Percentiles rank a stretch among this genome's conserved stretches.
Evolutionary conservation across 192 early-diverging fungal genomes (phyloP).

Genomic region (Cetraspora pellucida): DNA sequence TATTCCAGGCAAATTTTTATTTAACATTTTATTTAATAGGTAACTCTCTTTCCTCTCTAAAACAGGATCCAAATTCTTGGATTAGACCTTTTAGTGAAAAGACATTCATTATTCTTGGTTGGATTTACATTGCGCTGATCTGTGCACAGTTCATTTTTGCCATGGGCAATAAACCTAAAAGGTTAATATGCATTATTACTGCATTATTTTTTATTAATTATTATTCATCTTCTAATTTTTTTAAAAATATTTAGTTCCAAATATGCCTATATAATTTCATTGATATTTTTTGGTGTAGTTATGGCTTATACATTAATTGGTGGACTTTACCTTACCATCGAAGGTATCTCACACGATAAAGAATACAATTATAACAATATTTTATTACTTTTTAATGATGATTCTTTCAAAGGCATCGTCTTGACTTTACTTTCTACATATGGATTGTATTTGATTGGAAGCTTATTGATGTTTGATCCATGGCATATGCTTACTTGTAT

Average conservation of each 20-base stretch:
- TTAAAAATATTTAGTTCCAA: background rate
- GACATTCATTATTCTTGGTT: conserved; percentile 49
- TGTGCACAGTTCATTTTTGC: conserved; percentile 84
- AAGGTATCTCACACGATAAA: background rate
- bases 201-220: conserved; percentile 35
- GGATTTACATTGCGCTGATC: conserved; percentile 75
- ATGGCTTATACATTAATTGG: background rate
- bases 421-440: conserved; percentile 72
- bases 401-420: conserved; percentile 60
- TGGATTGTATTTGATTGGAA: conserved; percentile 72
- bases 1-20: conserved; percentile 77
- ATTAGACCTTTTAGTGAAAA: conserved; percentile 31
- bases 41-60: conserved; percentile 46
- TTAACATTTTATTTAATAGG: conserved; percentile 86
- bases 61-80: conserved; percentile 48
- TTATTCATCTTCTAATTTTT: conserved; percentile 47
- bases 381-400: conserved; percentile 41
- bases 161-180: conserved; percentile 96
- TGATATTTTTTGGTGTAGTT: no score
- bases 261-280: no score
- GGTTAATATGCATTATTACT: conserved; percentile 39
- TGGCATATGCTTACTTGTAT: conserved; percentile 80
- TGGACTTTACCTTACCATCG: conserved; percentile 5
- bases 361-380: no score
- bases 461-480: conserved; percentile 70